Percentiles rank a stretch among this genome's conserved stretches.
Evolutionary conservation across 768 basidiomycete genomes (phyloP).

Genomic region (Tricholoma furcatifolium): DNA sequence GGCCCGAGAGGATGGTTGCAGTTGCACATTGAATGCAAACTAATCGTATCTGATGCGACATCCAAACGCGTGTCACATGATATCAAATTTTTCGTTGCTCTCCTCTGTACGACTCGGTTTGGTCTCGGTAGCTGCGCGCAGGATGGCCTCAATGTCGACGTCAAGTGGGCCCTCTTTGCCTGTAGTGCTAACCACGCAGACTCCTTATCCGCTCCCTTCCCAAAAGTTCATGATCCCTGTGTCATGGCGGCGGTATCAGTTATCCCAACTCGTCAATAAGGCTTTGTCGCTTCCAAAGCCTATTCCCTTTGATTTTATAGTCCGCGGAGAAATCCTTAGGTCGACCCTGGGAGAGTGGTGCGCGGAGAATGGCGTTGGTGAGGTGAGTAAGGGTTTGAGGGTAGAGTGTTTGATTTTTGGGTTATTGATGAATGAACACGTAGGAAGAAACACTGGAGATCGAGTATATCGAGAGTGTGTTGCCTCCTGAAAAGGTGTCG

Average conservation of each 20-base stretch:
- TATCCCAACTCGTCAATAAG: constrained; percentile 96
- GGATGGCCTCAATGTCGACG: constrained; percentile 5
- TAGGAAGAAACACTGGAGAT: constrained; percentile 91
- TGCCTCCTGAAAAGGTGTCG: constrained; percentile 82
- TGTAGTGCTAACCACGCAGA: constrained; percentile 72
- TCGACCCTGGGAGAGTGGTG: constrained; percentile 76
- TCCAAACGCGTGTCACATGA: too few relatives aligned
- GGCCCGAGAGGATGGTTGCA: too few relatives aligned
- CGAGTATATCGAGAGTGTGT: constrained; percentile 86
- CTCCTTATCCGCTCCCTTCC: constrained; percentile 70
- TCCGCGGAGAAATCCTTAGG: constrained; percentile 78
- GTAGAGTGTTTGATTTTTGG: neutral
- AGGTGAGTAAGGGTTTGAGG: constrained; percentile 44
- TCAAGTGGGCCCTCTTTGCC: constrained; percentile 41
- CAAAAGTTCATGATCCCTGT: constrained; percentile 94
- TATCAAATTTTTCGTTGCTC: too few relatives aligned
- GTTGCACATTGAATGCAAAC: too few relatives aligned
- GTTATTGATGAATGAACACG: neutral
- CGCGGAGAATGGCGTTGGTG: constrained; percentile 62
- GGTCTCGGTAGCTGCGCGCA: neutral
- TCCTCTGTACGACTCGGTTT: too few relatives aligned
- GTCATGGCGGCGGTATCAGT: constrained; percentile 91
- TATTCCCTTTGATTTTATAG: constrained; percentile 91
- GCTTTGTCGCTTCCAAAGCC: constrained; percentile 72
- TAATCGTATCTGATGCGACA: too few relatives aligned